A percentile compares a stretch with the other conserved stretches of the same genome.
Conservation (phyloP, 2,329 filamentous ascomycete species). For the Fusarium albosuccineum region DNA sequence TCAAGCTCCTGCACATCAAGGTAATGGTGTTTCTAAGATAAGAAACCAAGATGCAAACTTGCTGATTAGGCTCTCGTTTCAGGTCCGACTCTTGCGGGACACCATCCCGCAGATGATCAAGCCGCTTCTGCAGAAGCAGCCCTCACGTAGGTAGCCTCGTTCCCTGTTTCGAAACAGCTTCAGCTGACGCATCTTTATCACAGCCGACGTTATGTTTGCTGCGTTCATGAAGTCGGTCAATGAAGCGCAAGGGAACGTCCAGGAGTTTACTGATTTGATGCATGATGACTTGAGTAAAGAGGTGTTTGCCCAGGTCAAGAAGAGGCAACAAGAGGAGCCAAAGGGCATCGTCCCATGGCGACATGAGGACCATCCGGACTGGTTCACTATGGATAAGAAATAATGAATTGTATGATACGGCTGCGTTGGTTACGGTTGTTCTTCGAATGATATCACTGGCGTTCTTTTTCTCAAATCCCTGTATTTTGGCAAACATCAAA, state of each 20-base stretch:
- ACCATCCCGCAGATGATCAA: slow-evolving; percentile 58
- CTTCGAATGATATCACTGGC: slow-evolving; percentile 8
- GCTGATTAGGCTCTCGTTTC: slow-evolving; percentile 35
- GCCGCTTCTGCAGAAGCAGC: slow-evolving; percentile 63
- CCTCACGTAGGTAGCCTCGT: slow-evolving; percentile 60
- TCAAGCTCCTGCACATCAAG: slow-evolving; percentile 69
- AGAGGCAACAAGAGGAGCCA: slow-evolving; percentile 67
- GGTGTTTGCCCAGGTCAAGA: slow-evolving; percentile 64
- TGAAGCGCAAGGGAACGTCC: slow-evolving; percentile 63
- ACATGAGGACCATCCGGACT: slow-evolving; percentile 70
- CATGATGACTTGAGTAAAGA: slow-evolving; percentile 61
- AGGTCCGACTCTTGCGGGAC: slow-evolving; percentile 53
- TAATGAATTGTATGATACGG: slow-evolving; percentile 1
- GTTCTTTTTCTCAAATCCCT: slow-evolving; percentile 19
- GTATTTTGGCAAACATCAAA: background rate
- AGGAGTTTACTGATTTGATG: slow-evolving; percentile 63
- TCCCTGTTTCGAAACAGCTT: slow-evolving; percentile 30
- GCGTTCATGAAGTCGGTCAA: slow-evolving; percentile 63
- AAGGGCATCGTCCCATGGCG: slow-evolving; percentile 71
- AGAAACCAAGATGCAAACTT: slow-evolving; percentile 25
- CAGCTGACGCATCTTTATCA: slow-evolving; percentile 24
- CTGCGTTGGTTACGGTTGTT: slow-evolving; percentile 18
- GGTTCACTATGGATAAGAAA: slow-evolving; percentile 58
- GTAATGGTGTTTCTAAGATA: slow-evolving; percentile 49
- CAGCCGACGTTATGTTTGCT: slow-evolving; percentile 65